Evolutionary conservation across 2,329 filamentous ascomycete genomes (phyloP).

Genomic region (Fusarium brevicatenulatum): DNA sequence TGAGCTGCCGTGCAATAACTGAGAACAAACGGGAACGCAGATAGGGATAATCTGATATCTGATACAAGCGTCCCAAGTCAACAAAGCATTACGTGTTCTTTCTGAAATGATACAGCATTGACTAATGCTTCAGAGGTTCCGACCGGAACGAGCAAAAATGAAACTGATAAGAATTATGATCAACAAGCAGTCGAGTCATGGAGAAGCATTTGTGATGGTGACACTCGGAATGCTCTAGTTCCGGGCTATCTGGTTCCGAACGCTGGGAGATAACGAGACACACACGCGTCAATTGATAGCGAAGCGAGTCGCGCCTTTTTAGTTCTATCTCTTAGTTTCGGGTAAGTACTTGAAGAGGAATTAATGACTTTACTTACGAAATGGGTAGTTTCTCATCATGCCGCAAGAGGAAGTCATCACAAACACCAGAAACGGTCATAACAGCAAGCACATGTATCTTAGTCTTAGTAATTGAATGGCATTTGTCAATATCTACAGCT

Average conservation of each 20-base stretch:
- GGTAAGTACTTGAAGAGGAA: not conserved
- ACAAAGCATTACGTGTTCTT: not conserved
- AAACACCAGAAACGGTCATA: not conserved
- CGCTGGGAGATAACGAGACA: not conserved
- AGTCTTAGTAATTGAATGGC: not conserved
- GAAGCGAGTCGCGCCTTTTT: not conserved
- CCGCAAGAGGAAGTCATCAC: not conserved
- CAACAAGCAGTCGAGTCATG: not conserved
- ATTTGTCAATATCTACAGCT: not conserved
- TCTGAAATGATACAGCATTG: not conserved
- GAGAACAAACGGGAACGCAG: not conserved
- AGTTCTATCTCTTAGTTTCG: not conserved
- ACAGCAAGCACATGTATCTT: too few species aligned
- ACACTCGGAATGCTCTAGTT: not conserved
- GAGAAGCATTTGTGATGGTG: not conserved
- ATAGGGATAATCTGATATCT: not conserved
- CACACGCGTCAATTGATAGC: not conserved
- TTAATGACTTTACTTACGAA: not conserved
- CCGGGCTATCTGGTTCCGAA: not conserved
- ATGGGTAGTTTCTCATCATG: not conserved
- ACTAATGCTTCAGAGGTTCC: not conserved
- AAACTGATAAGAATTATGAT: not conserved
- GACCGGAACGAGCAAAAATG: not conserved
- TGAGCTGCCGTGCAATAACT: rapidly evolving
- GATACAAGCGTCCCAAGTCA: not conserved